Evolutionary conservation across 371 early-diverging fungal genomes (phyloP).

Genomic region (Syncephalis fuscata): DNA sequence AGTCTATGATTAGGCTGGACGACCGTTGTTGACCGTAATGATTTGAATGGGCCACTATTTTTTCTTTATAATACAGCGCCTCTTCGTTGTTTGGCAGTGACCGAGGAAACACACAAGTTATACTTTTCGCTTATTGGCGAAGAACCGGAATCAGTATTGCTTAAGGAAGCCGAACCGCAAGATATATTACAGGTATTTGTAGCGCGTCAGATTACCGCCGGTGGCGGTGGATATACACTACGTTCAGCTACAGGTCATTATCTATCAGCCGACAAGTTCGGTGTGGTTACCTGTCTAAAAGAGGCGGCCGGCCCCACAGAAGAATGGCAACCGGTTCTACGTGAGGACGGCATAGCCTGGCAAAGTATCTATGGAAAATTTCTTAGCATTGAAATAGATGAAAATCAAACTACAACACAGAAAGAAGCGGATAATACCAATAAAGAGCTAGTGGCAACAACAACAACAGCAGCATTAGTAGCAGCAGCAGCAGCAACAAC

Average conservation of each 20-base stretch:
- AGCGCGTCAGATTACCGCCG: constrained; percentile 27
- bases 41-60: constrained; percentile 6
- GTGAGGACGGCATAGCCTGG: constrained; percentile 56
- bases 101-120: constrained; percentile 4
- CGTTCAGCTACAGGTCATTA: constrained; percentile 52
- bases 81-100: constrained; percentile 4
- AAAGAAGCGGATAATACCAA: too few species aligned
- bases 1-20: constrained; percentile 5
- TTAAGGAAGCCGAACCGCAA: constrained; percentile 32
- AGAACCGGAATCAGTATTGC: constrained; percentile 1
- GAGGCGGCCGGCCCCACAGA: constrained; percentile 71
- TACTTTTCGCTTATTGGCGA: neutral
- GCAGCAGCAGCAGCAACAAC: constrained; percentile 23
- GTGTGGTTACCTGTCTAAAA: constrained; percentile 42
- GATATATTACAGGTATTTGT: constrained; percentile 57
- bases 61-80: constrained; percentile 8
- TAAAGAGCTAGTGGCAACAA: too few species aligned
- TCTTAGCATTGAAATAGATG: constrained; percentile 39
- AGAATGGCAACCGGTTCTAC: constrained; percentile 52
- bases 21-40: neutral
- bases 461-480: too few species aligned
- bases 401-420: constrained; percentile 6
- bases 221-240: constrained; percentile 32
- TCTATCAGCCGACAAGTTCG: constrained; percentile 66
- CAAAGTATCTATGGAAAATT: constrained; percentile 40